phyloP scores from a whole-genome alignment of 768 basidiomycete species.

The Macrolepiota fuliginosa region DNA sequence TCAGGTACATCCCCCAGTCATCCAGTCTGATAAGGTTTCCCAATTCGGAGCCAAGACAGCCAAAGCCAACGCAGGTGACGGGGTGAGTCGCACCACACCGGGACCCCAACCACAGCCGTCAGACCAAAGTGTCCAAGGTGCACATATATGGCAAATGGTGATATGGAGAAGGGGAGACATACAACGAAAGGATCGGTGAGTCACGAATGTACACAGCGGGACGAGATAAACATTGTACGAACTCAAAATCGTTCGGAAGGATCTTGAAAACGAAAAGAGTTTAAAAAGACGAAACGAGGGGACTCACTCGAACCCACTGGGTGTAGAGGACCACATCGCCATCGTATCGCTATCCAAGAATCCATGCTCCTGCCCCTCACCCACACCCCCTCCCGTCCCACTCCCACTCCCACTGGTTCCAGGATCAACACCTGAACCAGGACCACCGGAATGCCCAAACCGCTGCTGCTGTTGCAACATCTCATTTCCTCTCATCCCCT shows the following conservation, averaged over 20 bases:
- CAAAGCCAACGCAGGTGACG: neutral
- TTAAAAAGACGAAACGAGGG: neutral
- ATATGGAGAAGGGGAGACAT: neutral
- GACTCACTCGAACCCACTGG: constrained; percentile 61
- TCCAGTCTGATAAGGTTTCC: constrained; percentile 29
- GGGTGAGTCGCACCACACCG: neutral
- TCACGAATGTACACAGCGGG: neutral
- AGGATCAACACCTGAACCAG: neutral
- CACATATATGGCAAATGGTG: neutral
- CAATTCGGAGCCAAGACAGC: neutral
- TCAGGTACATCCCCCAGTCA: constrained; percentile 44
- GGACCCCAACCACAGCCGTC: neutral
- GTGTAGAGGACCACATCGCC: constrained; percentile 71
- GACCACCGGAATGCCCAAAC: neutral
- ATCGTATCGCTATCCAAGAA: constrained; percentile 49
- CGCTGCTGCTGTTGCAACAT: neutral
- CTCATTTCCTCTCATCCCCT: neutral
- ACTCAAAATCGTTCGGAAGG: neutral
- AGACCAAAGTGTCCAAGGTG: neutral
- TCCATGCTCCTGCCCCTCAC: constrained; percentile 14
- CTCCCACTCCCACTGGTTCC: neutral
- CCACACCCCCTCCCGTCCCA: neutral
- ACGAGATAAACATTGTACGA: neutral
- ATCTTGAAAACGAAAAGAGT: neutral
- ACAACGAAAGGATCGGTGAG: neutral